Base-by-base conservation (phyloP, 495 filamentous ascomycete genomes). In the Penicillium coffeae region DNA sequence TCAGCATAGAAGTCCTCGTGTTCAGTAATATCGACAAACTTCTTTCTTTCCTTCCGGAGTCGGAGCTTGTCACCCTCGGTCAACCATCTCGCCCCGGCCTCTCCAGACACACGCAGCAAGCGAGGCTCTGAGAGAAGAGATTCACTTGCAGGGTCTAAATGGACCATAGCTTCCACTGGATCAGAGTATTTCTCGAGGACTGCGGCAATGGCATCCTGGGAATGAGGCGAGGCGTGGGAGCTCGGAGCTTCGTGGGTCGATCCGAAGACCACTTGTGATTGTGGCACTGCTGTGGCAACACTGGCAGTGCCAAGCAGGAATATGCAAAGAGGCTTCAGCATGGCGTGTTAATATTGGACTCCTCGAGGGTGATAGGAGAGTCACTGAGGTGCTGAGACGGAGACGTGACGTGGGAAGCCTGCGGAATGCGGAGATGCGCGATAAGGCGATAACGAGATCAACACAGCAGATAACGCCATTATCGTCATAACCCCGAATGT, bases 21-120 rank as follows among this genome's bases (percentile, higher is more conserved):
- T 8, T 47, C 50, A 9, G 50, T 52, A 15, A 47, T 52, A 27
- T 52, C 50, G 33, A 52, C 21, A 21, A 52, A 52, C 13, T 52
- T 52, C 27, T 47, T 45, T 18, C 37, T 43, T 8, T 47, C 35
- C 27, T 30, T 36, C 3, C 50, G 50, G 15, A 52, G 41, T 1
- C 50, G 37, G 21, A 52, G 44, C 50, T 47, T 52, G 38, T 52
- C 50, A 4, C 49, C 49, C 27, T 52, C 49, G 7, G 50, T 52
- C 50, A 47, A 47, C 50, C 50, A 52, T 37, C 42, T 14, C 19
- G 43, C 15, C 43, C 43, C 19, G n/a, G 27, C 21, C 3, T 41
- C 38, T 2, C 44, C 50, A 14, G 42, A 8, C 14, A 42, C 38
- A 3, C 27, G 50, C 21, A 52, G 15, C 10, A 52, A 44, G 32